Base-by-base conservation (phyloP, 1,284 basidiomycete species). In the Naganishia albida region DNA sequence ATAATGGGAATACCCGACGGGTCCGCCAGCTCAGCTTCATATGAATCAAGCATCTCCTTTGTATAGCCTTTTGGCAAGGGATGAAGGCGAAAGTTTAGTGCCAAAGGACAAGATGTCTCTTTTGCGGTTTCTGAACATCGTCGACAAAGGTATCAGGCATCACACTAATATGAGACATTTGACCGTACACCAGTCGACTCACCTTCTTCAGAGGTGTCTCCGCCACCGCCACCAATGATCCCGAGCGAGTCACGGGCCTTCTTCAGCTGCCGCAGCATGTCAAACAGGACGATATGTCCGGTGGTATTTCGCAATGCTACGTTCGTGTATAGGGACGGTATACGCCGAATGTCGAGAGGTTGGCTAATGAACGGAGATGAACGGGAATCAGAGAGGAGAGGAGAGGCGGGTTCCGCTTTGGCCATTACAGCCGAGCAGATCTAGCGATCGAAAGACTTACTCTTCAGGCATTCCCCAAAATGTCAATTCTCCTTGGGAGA, bases 401-500 rank as follows among this genome's bases (percentile, higher is more conserved):
- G 40, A 46, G n/a, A 23, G 34, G 18, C 16, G 44, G 34, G 16
- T n/a, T 10, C 15, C 2, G 30, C 4, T 34, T 34, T 34, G 10
- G 34, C 34, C 6, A 48, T 48, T 6, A 7, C 4, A 8, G 7
- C 1, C 4, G n/a, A 26, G 6, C 10, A 15, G n/a, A 13, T 39
- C 7, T 4, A 51, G 66, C 18, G 53, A 26, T 54, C 55, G 55
- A 7, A 60, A 43, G 23, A 71, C 83, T 67, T 68, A 90, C 88
- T 87, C 86, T 23, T 79, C 77, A 4, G 88, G 85, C 71, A 86
- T 82, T 7, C 85, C 89, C 67, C 88, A 83, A 0, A 89, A 88
- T 72, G 87, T 88, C 46, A 93, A 85, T 1, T 88, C 85, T 1
- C 91, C 91, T 69, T 90, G 89, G 10, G 84, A 80, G 10, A 88